phyloP scores from a whole-genome alignment of 495 filamentous ascomycete species.

The Tuber indicum region DNA sequence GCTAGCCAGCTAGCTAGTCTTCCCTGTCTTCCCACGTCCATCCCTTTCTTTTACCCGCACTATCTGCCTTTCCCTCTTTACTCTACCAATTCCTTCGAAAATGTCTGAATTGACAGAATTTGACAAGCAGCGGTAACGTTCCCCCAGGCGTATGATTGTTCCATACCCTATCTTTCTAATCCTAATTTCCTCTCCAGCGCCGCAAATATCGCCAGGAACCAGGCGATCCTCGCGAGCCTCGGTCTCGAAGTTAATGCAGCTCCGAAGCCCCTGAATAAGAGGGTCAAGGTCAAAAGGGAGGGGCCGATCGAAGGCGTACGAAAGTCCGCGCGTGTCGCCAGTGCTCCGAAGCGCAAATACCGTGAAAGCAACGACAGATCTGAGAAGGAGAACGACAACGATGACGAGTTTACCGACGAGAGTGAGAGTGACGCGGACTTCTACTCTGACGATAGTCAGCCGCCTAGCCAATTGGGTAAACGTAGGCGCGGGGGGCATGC shows the following conservation, averaged over 20 bases:
- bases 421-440: constrained; percentile 6
- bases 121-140: background rate
- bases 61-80: background rate
- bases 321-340: constrained; percentile 27
- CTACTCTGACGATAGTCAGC: background rate
- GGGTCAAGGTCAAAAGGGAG: constrained; percentile 16
- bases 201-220: constrained; percentile 27
- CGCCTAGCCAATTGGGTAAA: background rate
- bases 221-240: constrained; percentile 19
- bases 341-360: background rate
- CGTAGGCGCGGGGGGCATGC: constrained; percentile 4
- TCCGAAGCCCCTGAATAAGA: background rate
- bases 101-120: background rate
- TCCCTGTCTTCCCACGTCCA: background rate
- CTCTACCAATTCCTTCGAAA: background rate
- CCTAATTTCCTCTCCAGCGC: constrained; percentile 14
- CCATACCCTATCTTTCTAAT: background rate
- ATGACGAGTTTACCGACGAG: background rate
- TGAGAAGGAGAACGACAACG: constrained; percentile 6
- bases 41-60: background rate
- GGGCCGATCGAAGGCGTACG: constrained; percentile 1
- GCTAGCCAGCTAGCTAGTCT: background rate
- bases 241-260: constrained; percentile 25
- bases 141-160: background rate
- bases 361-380: background rate